A percentile compares a stretch with the other conserved stretches of the same genome.
These are phyloP conservation scores for Diaporthe capsici DNA, from an alignment of 2,329 filamentous ascomycete genomes.

Conservation along the genomic window DNA sequence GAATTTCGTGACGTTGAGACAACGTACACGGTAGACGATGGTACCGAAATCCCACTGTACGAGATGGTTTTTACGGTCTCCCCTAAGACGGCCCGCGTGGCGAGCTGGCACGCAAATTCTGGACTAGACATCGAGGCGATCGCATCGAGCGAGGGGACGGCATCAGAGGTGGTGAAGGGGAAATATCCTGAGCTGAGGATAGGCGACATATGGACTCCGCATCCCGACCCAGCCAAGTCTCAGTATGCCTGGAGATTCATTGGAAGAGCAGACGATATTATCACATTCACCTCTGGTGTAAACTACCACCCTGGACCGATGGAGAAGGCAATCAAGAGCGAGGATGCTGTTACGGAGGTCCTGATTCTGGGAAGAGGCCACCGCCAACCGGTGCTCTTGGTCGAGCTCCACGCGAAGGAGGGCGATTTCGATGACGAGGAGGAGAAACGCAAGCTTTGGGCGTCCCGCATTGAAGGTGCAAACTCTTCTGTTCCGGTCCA, in stretches of 20 bases:
- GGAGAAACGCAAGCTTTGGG: background rate
- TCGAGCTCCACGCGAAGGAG: constrained; percentile 16
- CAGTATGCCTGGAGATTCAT: constrained; percentile 42
- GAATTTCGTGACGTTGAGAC: constrained; percentile 40
- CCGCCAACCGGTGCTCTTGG: background rate
- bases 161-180: background rate
- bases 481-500: constrained; percentile 4
- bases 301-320: constrained; percentile 26
- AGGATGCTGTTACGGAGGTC: background rate
- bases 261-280: constrained; percentile 43
- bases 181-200: constrained; percentile 9
- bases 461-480: constrained; percentile 1
- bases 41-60: constrained; percentile 34
- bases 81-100: constrained; percentile 32
- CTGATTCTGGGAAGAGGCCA: background rate
- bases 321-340: constrained; percentile 18
- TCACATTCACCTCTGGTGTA: constrained; percentile 25
- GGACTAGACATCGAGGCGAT: background rate
- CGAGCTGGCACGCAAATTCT: constrained; percentile 33
- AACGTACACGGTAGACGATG: constrained; percentile 35
- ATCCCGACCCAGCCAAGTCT: constrained; percentile 43
- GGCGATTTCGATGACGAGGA: background rate
- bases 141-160: background rate
- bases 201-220: constrained; percentile 45
- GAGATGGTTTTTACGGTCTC: constrained; percentile 43